phyloP scores from a whole-genome alignment of 2,329 filamentous ascomycete species.

The Colletotrichum salicis region DNA sequence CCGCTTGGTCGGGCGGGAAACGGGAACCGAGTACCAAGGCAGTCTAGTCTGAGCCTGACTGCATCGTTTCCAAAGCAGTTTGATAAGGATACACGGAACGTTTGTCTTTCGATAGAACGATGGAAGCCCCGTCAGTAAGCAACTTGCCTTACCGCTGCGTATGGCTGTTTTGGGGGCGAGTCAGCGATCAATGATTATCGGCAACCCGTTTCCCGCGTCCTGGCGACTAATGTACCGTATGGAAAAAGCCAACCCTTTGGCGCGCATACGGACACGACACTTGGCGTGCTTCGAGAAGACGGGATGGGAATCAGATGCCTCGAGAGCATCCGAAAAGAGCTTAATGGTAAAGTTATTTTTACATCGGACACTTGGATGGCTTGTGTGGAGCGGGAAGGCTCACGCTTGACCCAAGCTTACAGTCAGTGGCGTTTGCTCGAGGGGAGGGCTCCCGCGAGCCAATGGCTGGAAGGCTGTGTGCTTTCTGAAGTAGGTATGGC shows the following conservation, averaged over 20 bases:
- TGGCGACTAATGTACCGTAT: background rate
- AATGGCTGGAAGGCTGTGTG: background rate
- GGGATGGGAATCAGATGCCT: background rate
- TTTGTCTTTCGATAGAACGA: background rate
- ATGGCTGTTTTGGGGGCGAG: background rate
- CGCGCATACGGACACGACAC: background rate
- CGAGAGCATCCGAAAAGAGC: background rate
- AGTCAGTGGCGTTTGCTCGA: background rate
- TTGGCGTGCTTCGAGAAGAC: background rate
- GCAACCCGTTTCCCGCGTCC: background rate
- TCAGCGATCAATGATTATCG: background rate
- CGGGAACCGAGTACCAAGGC: background rate
- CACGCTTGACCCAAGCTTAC: slow-evolving; percentile 2
- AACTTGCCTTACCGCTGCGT: background rate
- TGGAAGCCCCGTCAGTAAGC: background rate
- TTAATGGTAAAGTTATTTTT: slow-evolving; percentile 2
- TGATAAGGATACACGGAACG: background rate
- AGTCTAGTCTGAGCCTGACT: no score
- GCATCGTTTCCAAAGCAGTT: background rate
- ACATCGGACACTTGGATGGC: background rate
- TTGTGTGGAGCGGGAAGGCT: background rate
- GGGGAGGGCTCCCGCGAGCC: background rate
- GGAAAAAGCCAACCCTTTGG: background rate
- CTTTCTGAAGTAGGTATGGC: no score
- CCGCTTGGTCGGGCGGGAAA: background rate